Percentiles rank a stretch among this genome's conserved stretches.
Conservation (phyloP, 495 filamentous ascomycete genomes). For the Bacidia gigantensis region DNA sequence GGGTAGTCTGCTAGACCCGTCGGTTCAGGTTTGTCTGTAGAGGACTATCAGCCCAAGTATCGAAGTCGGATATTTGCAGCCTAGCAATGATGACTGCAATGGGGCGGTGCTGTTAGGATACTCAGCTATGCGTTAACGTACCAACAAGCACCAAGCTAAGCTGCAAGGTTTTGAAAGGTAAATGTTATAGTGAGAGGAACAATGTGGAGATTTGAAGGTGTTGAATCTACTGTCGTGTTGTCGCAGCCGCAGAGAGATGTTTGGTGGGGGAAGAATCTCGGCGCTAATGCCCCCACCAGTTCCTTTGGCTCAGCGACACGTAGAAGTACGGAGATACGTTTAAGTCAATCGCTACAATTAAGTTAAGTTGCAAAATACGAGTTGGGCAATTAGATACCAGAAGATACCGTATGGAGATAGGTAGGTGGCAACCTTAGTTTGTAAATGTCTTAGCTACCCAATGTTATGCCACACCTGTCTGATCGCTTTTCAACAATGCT, state of each 20-base stretch:
- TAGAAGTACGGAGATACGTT: background rate
- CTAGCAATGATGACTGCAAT: background rate
- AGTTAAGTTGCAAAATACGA: too few relatives aligned
- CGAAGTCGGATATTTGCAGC: background rate
- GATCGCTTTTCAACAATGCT: slow-evolving; percentile 14
- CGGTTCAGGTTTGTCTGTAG: too few relatives aligned
- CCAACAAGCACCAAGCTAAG: background rate
- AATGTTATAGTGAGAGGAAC: background rate
- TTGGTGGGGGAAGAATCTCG: background rate
- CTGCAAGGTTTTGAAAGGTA: background rate
- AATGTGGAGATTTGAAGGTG: background rate
- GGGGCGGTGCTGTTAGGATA: background rate
- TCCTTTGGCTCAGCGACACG: background rate
- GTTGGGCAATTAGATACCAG: too few relatives aligned
- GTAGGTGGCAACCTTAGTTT: too few relatives aligned
- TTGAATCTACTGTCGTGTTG: background rate
- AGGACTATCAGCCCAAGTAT: background rate
- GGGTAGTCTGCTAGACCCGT: too few relatives aligned
- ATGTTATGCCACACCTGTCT: slow-evolving; percentile 9
- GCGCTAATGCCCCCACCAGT: slow-evolving; percentile 2
- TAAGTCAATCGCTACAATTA: too few relatives aligned
- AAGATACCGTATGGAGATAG: too few relatives aligned
- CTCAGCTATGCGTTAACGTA: background rate
- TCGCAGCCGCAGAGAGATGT: background rate
- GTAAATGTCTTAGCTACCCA: background rate